Evolutionary conservation across 495 filamentous ascomycete species (phyloP), one percentile per base, ranked within the genome.

Genomic region (Aspergillus homomorphus): DNA sequence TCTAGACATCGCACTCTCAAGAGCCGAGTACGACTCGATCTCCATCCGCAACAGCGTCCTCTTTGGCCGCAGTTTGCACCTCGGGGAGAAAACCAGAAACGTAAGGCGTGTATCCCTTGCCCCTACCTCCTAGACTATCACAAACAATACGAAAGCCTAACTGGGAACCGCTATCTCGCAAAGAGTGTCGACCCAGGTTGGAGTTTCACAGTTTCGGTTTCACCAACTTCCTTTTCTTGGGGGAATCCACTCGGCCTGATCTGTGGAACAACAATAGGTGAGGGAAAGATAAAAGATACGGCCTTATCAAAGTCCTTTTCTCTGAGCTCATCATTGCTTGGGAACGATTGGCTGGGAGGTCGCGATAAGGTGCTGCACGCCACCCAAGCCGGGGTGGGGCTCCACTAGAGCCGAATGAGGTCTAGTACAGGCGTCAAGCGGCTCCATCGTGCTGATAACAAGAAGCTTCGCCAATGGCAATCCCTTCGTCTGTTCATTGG

Each of bases 351-450:
- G 62, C 52, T 61, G 48, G 42, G 62, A 65, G 53, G 23, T 19
- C 26, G 41, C 62, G 62, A 65, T 65, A 65, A 65, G 62, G 48
- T 45, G 51, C 62, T 57, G 53, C 19, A 46, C 62, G 58, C 62
- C 62, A 65, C 55, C 56, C 16, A 21, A 41, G 20, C 21, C 54
- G 51, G 46, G 26, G 41, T 58, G 61, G 53, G 59, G 59, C 44
- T 41, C 49, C 45, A 24, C 45, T 41, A 21, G 21, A 9, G 33
- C 56, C 56, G 26, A 5, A 52, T 55, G 15, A 10, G 33, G 56
- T 33, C 26, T 59, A 59, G 56, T 33, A 19, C 45, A 26, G 20
- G 54, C 46, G 24, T 48, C 30, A 24, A 20, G 38, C 20, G 22
- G 30, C 45, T 50, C 51, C 57, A 60, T 33, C 10, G 53, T 24